These are phyloP conservation scores for Sarocladium brachiariae DNA, from an alignment of 2,329 filamentous ascomycete genomes.

Conservation along the genomic window DNA sequence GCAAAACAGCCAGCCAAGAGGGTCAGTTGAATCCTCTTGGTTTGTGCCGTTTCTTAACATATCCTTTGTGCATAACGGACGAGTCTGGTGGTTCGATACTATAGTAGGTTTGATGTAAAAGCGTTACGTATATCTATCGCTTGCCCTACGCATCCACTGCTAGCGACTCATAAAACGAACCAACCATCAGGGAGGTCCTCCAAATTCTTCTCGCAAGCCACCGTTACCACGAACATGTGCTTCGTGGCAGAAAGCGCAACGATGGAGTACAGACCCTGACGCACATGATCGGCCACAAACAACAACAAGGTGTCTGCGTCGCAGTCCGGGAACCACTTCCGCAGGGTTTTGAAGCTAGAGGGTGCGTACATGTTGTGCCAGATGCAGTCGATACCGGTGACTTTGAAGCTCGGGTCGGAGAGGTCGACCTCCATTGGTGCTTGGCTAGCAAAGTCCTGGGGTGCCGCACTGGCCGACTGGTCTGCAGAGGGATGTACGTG, in stretches of 20 bases:
- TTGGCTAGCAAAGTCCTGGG: too few relatives aligned
- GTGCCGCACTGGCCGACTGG: too few relatives aligned
- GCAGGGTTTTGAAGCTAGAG: constrained; percentile 8
- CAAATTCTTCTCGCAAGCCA: constrained; percentile 10
- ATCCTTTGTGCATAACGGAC: too few relatives aligned
- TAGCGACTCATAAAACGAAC: constrained; percentile 1
- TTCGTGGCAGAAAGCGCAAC: constrained; percentile 9
- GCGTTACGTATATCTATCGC: not conserved
- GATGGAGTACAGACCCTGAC: constrained; percentile 11
- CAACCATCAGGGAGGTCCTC: constrained; percentile 10
- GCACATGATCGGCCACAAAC: constrained; percentile 9
- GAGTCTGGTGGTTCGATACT: too few relatives aligned
- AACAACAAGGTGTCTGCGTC: constrained; percentile 8
- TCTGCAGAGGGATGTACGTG: too few relatives aligned
- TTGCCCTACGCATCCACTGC: not conserved
- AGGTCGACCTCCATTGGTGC: not conserved
- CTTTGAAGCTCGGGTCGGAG: not conserved
- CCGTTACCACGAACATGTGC: constrained; percentile 9
- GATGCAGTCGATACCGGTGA: constrained; percentile 11
- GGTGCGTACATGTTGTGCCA: constrained; percentile 11
- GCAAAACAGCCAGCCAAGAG: too few relatives aligned
- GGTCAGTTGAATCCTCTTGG: too few relatives aligned
- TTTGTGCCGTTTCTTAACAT: too few relatives aligned
- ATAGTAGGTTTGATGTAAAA: too few relatives aligned
- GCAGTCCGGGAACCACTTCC: constrained; percentile 6